Conservation (phyloP, 2,329 filamentous ascomycete genomes). For the Alternaria hordeiaustralica region DNA sequence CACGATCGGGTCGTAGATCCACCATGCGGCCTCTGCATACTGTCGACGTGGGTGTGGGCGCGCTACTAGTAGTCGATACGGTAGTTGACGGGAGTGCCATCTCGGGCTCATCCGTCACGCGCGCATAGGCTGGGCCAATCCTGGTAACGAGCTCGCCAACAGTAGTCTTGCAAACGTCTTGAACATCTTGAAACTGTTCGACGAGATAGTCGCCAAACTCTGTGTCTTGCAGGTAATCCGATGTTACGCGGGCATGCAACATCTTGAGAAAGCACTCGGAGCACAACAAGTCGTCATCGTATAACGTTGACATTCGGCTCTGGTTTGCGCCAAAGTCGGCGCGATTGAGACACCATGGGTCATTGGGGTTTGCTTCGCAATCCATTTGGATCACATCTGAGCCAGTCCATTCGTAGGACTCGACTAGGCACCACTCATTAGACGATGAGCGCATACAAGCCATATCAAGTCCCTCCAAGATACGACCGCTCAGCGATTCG, state of each 20-base stretch:
- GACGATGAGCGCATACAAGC: not conserved
- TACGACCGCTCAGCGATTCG: not conserved
- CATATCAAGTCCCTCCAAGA: not conserved
- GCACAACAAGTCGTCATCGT: not conserved
- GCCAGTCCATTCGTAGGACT: not conserved
- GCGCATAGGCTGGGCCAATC: not conserved
- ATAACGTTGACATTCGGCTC: not conserved
- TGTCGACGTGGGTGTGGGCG: not conserved
- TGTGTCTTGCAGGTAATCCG: not conserved
- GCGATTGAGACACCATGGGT: not conserved
- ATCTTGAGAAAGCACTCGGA: conserved; percentile 1
- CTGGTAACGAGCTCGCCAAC: not conserved
- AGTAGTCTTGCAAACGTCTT: not conserved
- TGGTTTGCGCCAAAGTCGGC: not conserved
- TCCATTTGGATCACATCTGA: not conserved
- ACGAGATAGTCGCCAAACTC: conserved; percentile 1
- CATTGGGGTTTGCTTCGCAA: not conserved
- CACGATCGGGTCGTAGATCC: not conserved
- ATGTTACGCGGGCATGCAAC: not conserved
- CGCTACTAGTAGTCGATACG: not conserved
- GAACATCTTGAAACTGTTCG: not conserved
- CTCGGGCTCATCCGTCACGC: not conserved
- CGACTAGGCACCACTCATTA: conserved; percentile 1
- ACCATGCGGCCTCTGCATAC: not conserved
- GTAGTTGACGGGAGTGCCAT: not conserved